Conservation (phyloP, 2,329 filamentous ascomycete genomes). For the Fusarium irregulare region DNA sequence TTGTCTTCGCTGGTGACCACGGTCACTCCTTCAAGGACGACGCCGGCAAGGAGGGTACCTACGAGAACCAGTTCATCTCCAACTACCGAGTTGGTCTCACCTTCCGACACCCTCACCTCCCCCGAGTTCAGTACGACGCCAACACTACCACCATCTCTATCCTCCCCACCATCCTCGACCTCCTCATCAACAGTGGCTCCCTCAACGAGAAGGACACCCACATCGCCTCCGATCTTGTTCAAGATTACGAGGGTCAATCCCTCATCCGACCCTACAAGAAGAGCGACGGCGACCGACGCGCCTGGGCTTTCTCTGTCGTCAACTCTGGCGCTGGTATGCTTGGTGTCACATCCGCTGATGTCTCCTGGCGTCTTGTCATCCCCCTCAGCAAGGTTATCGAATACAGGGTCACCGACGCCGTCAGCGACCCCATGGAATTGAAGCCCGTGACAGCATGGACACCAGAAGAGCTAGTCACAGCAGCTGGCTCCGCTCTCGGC, state of each 20-base stretch:
- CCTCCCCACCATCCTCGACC: conserved; percentile 51
- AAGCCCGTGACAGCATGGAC: conserved; percentile 45
- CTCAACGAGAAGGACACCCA: conserved; percentile 43
- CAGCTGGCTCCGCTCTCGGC: conserved; percentile 34
- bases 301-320: conserved; percentile 52
- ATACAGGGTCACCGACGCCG: conserved; percentile 49
- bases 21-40: conserved; percentile 52
- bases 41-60: conserved; percentile 47
- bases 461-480: conserved; percentile 35
- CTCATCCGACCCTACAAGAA: conserved; percentile 48
- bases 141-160: conserved; percentile 50
- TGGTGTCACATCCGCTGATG: conserved; percentile 47
- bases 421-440: conserved; percentile 47
- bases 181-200: conserved; percentile 50
- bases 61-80: conserved; percentile 48
- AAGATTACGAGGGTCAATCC: conserved; percentile 52
- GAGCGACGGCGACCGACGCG: conserved; percentile 42
- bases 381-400: conserved; percentile 49
- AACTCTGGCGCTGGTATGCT: conserved; percentile 52
- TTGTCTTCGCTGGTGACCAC: conserved; percentile 52
- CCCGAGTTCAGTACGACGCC: conserved; percentile 47
- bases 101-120: conserved; percentile 50
- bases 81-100: conserved; percentile 50
- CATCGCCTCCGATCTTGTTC: conserved; percentile 45
- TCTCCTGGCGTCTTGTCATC: conserved; percentile 49